Evolutionary conservation across 2,329 filamentous ascomycete genomes (phyloP), one percentile per base, ranked within the genome.

Genomic region (Aspergillus vadensis): DNA sequence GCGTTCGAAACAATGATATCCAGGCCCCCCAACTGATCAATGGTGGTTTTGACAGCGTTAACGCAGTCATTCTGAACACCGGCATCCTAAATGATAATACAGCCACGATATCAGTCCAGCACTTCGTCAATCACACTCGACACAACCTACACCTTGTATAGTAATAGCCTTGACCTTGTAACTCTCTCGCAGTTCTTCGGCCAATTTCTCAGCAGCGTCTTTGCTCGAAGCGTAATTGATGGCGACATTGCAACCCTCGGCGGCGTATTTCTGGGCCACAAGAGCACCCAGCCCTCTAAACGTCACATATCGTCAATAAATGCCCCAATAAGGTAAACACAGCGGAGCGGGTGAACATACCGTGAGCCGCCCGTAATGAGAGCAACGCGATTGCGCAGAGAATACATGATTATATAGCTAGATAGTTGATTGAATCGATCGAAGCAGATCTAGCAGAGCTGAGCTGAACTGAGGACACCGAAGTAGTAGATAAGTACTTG

Each of bases 1-100:
- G 89, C 89, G 74, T 95, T 95, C 2, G 88, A 90, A 68, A 94
- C 85, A 49, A 95, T 80, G 43, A 92, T 82, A 76, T 95, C 91
- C n/a, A 95, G 74, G 1, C 88, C 86, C 4, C 88, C 89, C 64
- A 91, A 81, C n/a, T 75, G 76, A 25, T 82, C 76, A 51, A 88
- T 80, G 1, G 86, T 83, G 48, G 88, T 82, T 17, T 82, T 75
- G 1, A 93, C 85, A 0, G 88, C 81, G 0, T 79, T 78, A 52
- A 80, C 74, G 63, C 90, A 85, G 25, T 90, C 88, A 1, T 77
- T 74, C 36, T 85, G 82, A 5, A 80, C 78, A 15, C 84, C 86
- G 48, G 90, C 82, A 73, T 94, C 90, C 69, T 86, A 36, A 19
- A 36, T 36, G 8, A 25, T 14, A 8, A 25, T 14, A 8, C 41